Evolutionary conservation across 345 rosid genomes (phyloP).

Genomic region (Eucalyptus cladocalyx): DNA sequence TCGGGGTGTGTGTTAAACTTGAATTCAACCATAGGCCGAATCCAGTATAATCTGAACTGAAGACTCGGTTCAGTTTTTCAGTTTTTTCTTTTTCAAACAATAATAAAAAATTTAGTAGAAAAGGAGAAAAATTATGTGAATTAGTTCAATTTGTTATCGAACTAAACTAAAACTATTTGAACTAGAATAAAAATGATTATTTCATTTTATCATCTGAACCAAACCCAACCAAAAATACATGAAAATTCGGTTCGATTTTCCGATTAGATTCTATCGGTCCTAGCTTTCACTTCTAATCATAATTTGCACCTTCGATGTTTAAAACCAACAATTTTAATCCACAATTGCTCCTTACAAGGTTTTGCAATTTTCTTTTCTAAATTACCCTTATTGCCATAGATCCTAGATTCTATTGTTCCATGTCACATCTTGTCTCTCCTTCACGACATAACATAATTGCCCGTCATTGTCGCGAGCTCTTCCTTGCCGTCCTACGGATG

Average conservation of each 20-base stretch:
- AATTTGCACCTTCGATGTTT: neutral
- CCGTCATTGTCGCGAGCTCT: neutral
- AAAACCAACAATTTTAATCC: neutral
- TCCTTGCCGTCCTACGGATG: fast-evolving
- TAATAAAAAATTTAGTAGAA: fast-evolving
- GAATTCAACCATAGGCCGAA: fast-evolving
- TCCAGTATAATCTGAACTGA: too few species aligned
- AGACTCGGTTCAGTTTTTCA: fast-evolving
- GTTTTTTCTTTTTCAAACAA: fast-evolving
- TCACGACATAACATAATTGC: neutral
- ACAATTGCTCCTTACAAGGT: neutral
- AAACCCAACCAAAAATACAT: fast-evolving
- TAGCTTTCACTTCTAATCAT: neutral
- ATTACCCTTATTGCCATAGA: neutral
- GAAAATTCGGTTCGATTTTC: fast-evolving
- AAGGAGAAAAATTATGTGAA: too few species aligned
- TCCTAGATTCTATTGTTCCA: fast-evolving
- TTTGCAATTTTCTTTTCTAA: neutral
- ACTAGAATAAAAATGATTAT: fast-evolving
- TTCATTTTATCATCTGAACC: fast-evolving
- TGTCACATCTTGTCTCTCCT: neutral
- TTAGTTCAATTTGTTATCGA: fast-evolving
- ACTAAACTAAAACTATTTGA: fast-evolving
- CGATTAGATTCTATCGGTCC: fast-evolving
- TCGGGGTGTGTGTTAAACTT: too few species aligned